Percentiles rank a stretch among this genome's conserved stretches.
phyloP scores from a whole-genome alignment of 1,284 basidiomycete species.

The Porphyrellus sp. region DNA sequence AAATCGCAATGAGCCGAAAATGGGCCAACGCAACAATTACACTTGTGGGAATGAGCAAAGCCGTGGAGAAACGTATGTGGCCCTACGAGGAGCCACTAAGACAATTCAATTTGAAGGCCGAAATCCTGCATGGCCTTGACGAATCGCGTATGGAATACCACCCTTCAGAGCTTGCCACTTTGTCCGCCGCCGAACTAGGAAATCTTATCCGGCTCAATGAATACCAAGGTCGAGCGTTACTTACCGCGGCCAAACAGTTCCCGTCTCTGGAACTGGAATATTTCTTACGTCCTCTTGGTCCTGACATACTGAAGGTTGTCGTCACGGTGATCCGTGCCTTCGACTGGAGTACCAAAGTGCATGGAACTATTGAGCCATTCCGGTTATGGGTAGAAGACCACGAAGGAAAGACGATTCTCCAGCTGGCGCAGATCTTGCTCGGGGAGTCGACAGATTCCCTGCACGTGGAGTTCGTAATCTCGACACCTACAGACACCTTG shows the following conservation, averaged over 20 bases:
- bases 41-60: conserved; percentile 91
- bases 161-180: conserved; percentile 72
- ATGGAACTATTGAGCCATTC: conserved; percentile 83
- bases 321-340: conserved; percentile 70
- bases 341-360: conserved; percentile 80
- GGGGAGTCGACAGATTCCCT: conserved; percentile 60
- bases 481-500: conserved; percentile 56
- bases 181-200: conserved; percentile 77
- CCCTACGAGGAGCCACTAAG: conserved; percentile 91
- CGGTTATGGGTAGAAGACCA: conserved; percentile 96
- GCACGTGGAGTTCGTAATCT: conserved; percentile 79
- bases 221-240: conserved; percentile 76
- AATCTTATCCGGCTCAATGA: conserved; percentile 86
- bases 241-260: conserved; percentile 82
- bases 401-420: conserved; percentile 77
- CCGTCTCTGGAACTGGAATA: conserved; percentile 73
- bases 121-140: conserved; percentile 78
- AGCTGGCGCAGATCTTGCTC: conserved; percentile 72
- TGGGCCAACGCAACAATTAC: conserved; percentile 84
- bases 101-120: conserved; percentile 76
- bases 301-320: conserved; percentile 80
- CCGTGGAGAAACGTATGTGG: conserved; percentile 91
- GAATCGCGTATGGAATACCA: conserved; percentile 85
- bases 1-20: conserved; percentile 90
- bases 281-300: conserved; percentile 76